These are phyloP conservation scores for Bretschneidera sinensis DNA, from an alignment of 345 rosid species.

Conservation along the genomic window DNA sequence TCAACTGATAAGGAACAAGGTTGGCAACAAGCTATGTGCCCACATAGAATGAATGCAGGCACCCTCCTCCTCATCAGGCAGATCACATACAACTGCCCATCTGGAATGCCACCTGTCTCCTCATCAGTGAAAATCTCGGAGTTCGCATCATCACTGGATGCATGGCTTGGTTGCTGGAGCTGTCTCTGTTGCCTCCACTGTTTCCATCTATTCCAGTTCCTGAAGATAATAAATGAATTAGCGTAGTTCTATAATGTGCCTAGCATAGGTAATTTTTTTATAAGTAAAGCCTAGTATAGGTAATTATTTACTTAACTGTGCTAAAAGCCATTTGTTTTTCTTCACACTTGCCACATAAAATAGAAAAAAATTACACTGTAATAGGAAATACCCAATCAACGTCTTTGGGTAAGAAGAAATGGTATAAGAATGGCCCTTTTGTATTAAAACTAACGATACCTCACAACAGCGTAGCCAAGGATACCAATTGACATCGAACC, in stretches of 20 bases:
- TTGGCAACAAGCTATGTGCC: constrained; percentile 90
- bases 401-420: not conserved
- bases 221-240: constrained; percentile 22
- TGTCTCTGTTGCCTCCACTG: constrained; percentile 46
- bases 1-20: constrained; percentile 69
- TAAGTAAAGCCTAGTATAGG: too few species aligned
- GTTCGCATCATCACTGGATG: constrained; percentile 18
- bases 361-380: not conserved
- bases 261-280: too few species aligned
- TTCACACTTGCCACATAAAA: not conserved
- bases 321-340: not conserved
- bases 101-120: constrained; percentile 53
- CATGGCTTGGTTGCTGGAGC: constrained; percentile 27
- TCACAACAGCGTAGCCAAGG: constrained; percentile 68
- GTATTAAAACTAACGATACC: constrained; percentile 35
- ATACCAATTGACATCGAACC: constrained; percentile 65
- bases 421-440: not conserved
- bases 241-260: not conserved
- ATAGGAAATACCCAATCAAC: not conserved
- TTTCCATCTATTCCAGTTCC: constrained; percentile 86
- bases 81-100: constrained; percentile 79
- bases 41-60: constrained; percentile 81
- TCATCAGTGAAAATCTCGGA: constrained; percentile 31
- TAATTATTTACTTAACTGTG: too few species aligned
- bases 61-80: constrained; percentile 68